phyloP scores from a whole-genome alignment of 2,329 filamentous ascomycete genomes.

The Sarocladium kiliense region DNA sequence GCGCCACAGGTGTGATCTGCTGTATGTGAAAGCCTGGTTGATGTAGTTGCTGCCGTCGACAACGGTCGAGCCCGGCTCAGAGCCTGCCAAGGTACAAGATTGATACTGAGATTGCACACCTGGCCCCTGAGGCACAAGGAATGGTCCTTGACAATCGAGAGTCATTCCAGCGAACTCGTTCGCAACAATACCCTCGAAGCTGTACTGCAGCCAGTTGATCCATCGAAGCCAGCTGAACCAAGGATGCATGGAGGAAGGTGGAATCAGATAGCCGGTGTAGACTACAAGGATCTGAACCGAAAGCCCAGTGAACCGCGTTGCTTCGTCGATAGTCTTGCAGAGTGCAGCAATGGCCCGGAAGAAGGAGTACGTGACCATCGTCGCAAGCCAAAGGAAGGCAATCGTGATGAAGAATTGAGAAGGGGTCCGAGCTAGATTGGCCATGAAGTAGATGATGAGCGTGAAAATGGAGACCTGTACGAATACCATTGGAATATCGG shows the following conservation, averaged over 20 bases:
- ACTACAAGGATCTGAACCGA: constrained; percentile 60
- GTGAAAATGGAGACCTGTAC: constrained; percentile 64
- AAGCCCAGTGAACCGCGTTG: constrained; percentile 52
- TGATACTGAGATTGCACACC: constrained; percentile 31
- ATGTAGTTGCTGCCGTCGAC: constrained; percentile 56
- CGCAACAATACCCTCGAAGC: constrained; percentile 61
- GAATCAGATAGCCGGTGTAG: constrained; percentile 62
- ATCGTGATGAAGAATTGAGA: constrained; percentile 64
- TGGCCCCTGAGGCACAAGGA: constrained; percentile 49
- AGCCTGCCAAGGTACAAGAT: constrained; percentile 46
- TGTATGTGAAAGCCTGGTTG: constrained; percentile 47
- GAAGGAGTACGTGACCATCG: constrained; percentile 51
- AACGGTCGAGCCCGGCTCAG: constrained; percentile 37
- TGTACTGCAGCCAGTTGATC: constrained; percentile 64
- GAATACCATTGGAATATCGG: constrained; percentile 59
- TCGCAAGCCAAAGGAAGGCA: constrained; percentile 54
- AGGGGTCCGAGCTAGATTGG: constrained; percentile 59
- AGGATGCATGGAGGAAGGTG: constrained; percentile 47
- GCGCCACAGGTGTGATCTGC: constrained; percentile 58
- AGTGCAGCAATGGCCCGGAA: constrained; percentile 55
- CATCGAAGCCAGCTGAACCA: constrained; percentile 66
- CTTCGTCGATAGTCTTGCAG: constrained; percentile 57
- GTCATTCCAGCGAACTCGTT: constrained; percentile 56
- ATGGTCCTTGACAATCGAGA: constrained; percentile 53
- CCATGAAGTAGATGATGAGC: constrained; percentile 72